Percentiles rank a stretch among this genome's conserved stretches.
phyloP scores from a whole-genome alignment of 75 land plant genomes.

The Sequoiadendron giganteum region DNA sequence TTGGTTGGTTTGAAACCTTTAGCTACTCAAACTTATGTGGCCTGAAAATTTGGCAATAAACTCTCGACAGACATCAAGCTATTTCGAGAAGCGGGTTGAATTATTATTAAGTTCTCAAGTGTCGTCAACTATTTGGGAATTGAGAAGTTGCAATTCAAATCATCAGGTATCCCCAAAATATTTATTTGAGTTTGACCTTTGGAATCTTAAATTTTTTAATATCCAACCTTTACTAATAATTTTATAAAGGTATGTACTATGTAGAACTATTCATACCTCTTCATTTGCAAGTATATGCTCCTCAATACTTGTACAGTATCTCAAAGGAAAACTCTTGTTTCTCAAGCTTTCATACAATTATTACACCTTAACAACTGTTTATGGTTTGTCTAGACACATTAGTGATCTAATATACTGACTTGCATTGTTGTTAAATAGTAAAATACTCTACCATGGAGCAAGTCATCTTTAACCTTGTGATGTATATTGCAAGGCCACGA shows the following conservation, averaged over 20 bases:
- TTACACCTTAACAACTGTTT: neutral
- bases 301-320: neutral
- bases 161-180: neutral
- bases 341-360: neutral
- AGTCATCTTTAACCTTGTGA: neutral
- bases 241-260: neutral
- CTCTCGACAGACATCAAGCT: neutral
- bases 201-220: neutral
- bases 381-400: neutral
- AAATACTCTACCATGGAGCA: neutral
- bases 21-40: neutral
- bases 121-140: neutral
- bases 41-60: neutral
- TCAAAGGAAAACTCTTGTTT: neutral
- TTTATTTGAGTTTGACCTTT: neutral
- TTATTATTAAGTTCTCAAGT: neutral
- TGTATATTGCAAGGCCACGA: neutral
- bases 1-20: neutral
- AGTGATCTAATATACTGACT: neutral
- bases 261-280: neutral
- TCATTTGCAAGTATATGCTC: neutral
- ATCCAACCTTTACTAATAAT: neutral
- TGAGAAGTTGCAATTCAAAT: neutral
- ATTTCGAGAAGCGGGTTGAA: neutral
- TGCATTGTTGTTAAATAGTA: neutral